Conservation (phyloP, 139 green algal genomes). For the Micromonas commoda region DNA sequence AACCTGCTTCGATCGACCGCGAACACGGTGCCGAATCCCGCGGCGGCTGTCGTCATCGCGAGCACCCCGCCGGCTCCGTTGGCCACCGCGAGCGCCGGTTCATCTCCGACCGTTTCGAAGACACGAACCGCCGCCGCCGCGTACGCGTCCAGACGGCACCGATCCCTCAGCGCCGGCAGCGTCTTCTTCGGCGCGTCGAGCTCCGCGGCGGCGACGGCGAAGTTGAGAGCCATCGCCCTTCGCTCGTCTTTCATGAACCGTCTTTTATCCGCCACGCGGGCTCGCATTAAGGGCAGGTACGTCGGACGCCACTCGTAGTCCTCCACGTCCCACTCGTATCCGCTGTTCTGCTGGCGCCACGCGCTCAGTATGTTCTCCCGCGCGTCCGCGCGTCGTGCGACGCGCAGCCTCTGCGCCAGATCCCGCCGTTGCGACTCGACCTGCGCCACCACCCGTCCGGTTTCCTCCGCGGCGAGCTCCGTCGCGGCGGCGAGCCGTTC, state of each 20-base stretch:
- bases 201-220: constrained; percentile 45
- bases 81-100: neutral
- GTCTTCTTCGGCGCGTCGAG: constrained; percentile 45
- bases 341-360: constrained; percentile 26
- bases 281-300: constrained; percentile 50
- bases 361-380: constrained; percentile 8
- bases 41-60: neutral
- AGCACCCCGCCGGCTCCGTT: constrained; percentile 1
- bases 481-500: neutral
- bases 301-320: constrained; percentile 71
- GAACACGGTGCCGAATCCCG: neutral
- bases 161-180: constrained; percentile 39
- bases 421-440: constrained; percentile 7
- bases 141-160: constrained; percentile 26
- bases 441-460: neutral
- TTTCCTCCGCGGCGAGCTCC: neutral
- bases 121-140: constrained; percentile 2
- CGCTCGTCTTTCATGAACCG: constrained; percentile 13
- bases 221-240: constrained; percentile 32
- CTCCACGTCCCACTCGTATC: constrained; percentile 58
- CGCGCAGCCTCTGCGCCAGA: neutral
- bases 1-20: constrained; percentile 34
- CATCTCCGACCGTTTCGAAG: neutral
- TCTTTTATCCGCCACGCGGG: neutral
- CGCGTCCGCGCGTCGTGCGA: neutral